Evolutionary conservation across 352 stramenopile species (phyloP).

Genomic region (Pythium folliculosum): DNA sequence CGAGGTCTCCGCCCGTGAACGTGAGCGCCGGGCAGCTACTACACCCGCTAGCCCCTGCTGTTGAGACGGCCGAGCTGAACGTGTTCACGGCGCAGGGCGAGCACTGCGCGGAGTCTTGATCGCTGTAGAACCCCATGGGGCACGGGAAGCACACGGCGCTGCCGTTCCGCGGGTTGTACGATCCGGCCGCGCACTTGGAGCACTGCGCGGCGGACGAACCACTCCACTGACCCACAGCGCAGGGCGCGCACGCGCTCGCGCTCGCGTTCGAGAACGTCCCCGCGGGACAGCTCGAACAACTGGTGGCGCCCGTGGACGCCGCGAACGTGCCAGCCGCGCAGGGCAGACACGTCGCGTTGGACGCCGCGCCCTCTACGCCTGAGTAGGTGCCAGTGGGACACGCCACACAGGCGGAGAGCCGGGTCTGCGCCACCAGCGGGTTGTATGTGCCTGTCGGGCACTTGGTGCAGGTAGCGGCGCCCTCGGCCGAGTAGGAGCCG

Average conservation of each 20-base stretch:
- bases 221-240: slow-evolving; percentile 50
- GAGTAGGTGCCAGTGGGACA: slow-evolving; percentile 62
- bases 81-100: slow-evolving; percentile 54
- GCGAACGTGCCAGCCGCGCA: slow-evolving; percentile 41
- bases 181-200: slow-evolving; percentile 42
- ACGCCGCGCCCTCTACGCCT: slow-evolving; percentile 33
- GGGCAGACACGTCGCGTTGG: slow-evolving; percentile 31
- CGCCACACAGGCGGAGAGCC: slow-evolving; percentile 36
- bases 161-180: slow-evolving; percentile 45
- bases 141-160: slow-evolving; percentile 51
- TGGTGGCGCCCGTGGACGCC: slow-evolving; percentile 18
- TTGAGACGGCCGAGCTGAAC: slow-evolving; percentile 33
- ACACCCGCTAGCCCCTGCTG: slow-evolving; percentile 31
- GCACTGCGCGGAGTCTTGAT: slow-evolving; percentile 35
- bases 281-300: slow-evolving; percentile 27
- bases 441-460: slow-evolving; percentile 59
- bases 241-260: slow-evolving; percentile 43
- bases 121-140: slow-evolving; percentile 62
- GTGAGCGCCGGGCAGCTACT: slow-evolving; percentile 33
- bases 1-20: slow-evolving; percentile 37
- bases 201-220: slow-evolving; percentile 34
- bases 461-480: slow-evolving; percentile 43
- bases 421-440: slow-evolving; percentile 40
- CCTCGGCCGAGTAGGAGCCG: slow-evolving; percentile 48
- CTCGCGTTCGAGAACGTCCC: slow-evolving; percentile 48